A percentile compares a stretch with the other conserved stretches of the same genome.
phyloP scores from a whole-genome alignment of 495 filamentous ascomycete genomes.

The Neurospora intermedia region DNA sequence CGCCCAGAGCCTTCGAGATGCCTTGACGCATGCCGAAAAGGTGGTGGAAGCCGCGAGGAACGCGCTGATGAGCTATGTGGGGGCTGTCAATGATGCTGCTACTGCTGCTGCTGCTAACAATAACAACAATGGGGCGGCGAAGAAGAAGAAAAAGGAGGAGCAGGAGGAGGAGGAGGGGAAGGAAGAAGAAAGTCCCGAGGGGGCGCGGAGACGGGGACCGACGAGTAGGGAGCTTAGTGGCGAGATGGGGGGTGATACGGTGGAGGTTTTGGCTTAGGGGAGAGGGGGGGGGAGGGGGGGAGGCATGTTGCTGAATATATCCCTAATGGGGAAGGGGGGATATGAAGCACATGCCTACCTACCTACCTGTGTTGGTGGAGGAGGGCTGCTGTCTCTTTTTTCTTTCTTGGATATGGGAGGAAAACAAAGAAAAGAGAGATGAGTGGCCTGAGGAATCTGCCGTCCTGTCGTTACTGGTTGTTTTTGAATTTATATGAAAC shows the following conservation, averaged over 20 bases:
- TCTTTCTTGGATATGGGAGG: background rate
- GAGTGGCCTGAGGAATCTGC: background rate
- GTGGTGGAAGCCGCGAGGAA: constrained; percentile 25
- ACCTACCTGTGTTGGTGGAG: background rate
- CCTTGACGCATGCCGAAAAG: constrained; percentile 28
- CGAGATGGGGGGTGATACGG: constrained; percentile 45
- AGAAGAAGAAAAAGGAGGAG: too few species aligned
- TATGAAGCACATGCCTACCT: background rate
- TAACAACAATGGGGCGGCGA: too few species aligned
- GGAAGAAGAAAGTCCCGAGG: background rate
- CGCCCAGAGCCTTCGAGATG: constrained; percentile 21
- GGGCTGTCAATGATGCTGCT: background rate
- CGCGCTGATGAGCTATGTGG: constrained; percentile 25
- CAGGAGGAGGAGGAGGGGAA: too few species aligned
- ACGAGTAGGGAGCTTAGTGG: constrained; percentile 41
- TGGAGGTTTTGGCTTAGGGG: background rate
- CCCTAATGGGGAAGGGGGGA: background rate
- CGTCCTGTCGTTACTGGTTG: background rate
- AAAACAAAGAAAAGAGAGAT: background rate
- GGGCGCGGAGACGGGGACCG: constrained; percentile 26
- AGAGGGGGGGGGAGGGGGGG: background rate
- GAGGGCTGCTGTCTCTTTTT: background rate
- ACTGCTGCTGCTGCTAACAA: too few species aligned
- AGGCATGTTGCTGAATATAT: background rate
- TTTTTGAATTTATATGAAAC: background rate